A percentile compares a stretch with the other conserved stretches of the same genome.
These are phyloP conservation scores for Suillus occidentalis DNA, from an alignment of 768 basidiomycete genomes.

Conservation along the genomic window DNA sequence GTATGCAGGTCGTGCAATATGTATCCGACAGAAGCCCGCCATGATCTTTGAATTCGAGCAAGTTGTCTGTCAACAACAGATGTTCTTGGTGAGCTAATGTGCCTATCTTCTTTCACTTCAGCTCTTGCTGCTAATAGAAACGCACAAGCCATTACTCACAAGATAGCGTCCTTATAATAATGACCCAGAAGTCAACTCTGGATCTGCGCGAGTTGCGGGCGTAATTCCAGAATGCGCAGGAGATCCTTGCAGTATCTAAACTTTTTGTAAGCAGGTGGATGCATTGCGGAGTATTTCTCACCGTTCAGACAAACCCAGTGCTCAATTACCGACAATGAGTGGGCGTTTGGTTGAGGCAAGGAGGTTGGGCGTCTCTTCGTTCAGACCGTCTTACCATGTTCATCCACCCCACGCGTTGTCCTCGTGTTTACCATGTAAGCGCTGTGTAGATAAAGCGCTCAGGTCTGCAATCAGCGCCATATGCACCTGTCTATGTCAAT, in stretches of 20 bases:
- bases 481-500: neutral
- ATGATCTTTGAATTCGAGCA: no score
- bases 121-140: neutral
- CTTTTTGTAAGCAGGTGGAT: no score
- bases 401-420: no score
- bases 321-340: no score
- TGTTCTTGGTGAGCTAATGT: neutral
- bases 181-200: no score
- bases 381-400: neutral
- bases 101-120: neutral
- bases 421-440: no score
- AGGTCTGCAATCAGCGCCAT: neutral
- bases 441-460: no score
- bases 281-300: no score
- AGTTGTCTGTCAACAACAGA: no score
- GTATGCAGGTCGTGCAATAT: no score
- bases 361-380: neutral
- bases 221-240: neutral
- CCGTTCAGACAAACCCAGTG: no score
- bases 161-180: neutral
- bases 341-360: neutral
- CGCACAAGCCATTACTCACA: neutral
- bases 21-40: neutral
- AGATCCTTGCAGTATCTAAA: neutral
- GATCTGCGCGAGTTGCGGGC: no score